Conservation (phyloP, 768 basidiomycete genomes). For the Tulasnella sp. region DNA sequence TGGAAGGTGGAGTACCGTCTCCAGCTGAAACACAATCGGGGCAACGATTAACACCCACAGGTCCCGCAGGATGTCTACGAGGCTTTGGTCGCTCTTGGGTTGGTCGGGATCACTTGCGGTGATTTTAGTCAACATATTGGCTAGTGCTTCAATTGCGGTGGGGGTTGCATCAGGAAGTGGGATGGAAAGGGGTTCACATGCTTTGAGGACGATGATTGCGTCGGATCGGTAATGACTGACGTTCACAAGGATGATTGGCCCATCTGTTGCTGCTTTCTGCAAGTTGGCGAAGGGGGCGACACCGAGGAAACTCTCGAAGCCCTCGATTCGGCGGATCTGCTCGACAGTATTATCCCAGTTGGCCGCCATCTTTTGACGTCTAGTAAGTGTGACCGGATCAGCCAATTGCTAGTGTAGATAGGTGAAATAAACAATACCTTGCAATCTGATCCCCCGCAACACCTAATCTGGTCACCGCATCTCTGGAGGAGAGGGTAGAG, state of each 20-base stretch:
- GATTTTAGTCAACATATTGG: no score
- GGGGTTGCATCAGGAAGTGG: neutral
- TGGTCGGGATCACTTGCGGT: no score
- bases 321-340: conserved; percentile 24
- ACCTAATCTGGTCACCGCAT: no score
- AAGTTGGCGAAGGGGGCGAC: conserved; percentile 19
- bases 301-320: conserved; percentile 23
- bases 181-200: neutral
- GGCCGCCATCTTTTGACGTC: neutral
- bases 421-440: no score
- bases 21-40: neutral
- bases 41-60: neutral
- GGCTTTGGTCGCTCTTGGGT: neutral
- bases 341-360: conserved; percentile 23
- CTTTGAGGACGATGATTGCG: neutral
- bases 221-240: conserved; percentile 16
- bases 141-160: neutral
- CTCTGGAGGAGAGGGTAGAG: no score
- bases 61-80: neutral
- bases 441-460: no score
- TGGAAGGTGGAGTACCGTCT: neutral
- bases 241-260: conserved; percentile 30
- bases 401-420: no score
- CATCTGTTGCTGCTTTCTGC: conserved; percentile 21
- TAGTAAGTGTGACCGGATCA: no score